A percentile compares a stretch with the other conserved stretches of the same genome.
phyloP scores from a whole-genome alignment of 805 yeast genomes.

The Groenewaldozyma tartarivorans region DNA sequence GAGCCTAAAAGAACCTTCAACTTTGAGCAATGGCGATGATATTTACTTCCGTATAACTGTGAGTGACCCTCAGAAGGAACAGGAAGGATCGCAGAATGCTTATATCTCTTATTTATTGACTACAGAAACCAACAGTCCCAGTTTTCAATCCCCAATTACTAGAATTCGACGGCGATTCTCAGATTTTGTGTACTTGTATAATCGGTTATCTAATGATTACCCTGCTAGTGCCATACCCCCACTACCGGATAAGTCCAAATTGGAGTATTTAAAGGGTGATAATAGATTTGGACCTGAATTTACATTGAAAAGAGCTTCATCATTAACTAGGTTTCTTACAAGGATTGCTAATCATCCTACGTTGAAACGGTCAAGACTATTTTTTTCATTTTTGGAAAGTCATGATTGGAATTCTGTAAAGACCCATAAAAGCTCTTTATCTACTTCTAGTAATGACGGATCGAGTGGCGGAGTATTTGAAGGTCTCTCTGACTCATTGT shows the following conservation, averaged over 20 bases:
- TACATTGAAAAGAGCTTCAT: slow-evolving; percentile 71
- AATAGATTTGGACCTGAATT: slow-evolving; percentile 79
- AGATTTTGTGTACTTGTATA: slow-evolving; percentile 73
- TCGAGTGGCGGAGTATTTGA: slow-evolving; percentile 47
- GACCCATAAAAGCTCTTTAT: slow-evolving; percentile 10
- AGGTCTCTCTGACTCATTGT: slow-evolving; percentile 77
- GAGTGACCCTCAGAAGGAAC: slow-evolving; percentile 55
- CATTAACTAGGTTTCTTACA: slow-evolving; percentile 65
- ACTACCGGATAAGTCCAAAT: slow-evolving; percentile 81
- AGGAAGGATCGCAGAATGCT: slow-evolving; percentile 62
- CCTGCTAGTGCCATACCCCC: slow-evolving; percentile 90
- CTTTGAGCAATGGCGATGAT: slow-evolving; percentile 7
- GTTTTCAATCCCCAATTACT: slow-evolving; percentile 36
- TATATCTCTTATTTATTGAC: slow-evolving; percentile 63
- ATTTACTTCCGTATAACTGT: slow-evolving; percentile 36
- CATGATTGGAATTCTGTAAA: slow-evolving; percentile 64
- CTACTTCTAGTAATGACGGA: slow-evolving; percentile 7
- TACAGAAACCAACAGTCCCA: slow-evolving; percentile 54
- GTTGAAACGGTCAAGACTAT: slow-evolving; percentile 51
- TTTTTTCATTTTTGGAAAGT: slow-evolving; percentile 63
- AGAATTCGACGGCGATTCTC: slow-evolving; percentile 72
- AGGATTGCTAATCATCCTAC: slow-evolving; percentile 68
- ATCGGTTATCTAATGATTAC: slow-evolving; percentile 62
- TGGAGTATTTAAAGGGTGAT: slow-evolving; percentile 91
- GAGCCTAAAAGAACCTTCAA: not conserved